phyloP scores from a whole-genome alignment of 805 yeast species.

The Kazachstania kunashirensis region DNA sequence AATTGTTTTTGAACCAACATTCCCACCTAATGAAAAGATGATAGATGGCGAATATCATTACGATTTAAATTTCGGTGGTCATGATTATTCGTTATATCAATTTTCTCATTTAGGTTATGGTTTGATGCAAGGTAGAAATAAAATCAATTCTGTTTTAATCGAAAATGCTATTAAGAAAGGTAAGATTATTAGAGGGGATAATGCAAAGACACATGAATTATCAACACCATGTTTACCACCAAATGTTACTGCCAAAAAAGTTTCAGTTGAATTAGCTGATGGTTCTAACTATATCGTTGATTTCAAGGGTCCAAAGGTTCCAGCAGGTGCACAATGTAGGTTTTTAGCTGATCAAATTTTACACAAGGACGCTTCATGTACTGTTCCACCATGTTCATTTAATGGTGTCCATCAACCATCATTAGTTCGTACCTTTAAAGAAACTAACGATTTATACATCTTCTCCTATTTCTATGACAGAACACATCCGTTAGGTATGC shows the following conservation, averaged over 20 bases:
- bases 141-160: slow-evolving; percentile 61
- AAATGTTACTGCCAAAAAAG: slow-evolving; percentile 48
- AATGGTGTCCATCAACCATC: slow-evolving; percentile 98
- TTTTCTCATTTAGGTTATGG: slow-evolving; percentile 95
- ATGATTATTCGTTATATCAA: slow-evolving; percentile 76
- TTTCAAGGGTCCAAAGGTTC: slow-evolving; percentile 52
- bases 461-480: slow-evolving; percentile 95
- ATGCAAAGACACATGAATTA: slow-evolving; percentile 38
- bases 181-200: slow-evolving; percentile 31
- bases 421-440: slow-evolving; percentile 63
- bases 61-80: slow-evolving; percentile 68
- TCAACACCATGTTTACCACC: slow-evolving; percentile 87
- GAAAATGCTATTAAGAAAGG: slow-evolving; percentile 37
- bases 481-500: slow-evolving; percentile 91
- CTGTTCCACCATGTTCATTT: slow-evolving; percentile 78
- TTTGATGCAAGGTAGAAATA: slow-evolving; percentile 84
- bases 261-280: slow-evolving; percentile 46
- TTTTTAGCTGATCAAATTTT: slow-evolving; percentile 70
- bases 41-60: slow-evolving; percentile 84
- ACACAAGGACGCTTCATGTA: slow-evolving; percentile 75
- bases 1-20: slow-evolving; percentile 93
- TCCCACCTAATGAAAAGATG: slow-evolving; percentile 51
- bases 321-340: slow-evolving; percentile 82
- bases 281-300: slow-evolving; percentile 42
- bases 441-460: slow-evolving; percentile 67